Evolutionary conservation across 768 basidiomycete species (phyloP), one percentile per base, ranked within the genome.

Genomic region (Rhizopogon rudus): DNA sequence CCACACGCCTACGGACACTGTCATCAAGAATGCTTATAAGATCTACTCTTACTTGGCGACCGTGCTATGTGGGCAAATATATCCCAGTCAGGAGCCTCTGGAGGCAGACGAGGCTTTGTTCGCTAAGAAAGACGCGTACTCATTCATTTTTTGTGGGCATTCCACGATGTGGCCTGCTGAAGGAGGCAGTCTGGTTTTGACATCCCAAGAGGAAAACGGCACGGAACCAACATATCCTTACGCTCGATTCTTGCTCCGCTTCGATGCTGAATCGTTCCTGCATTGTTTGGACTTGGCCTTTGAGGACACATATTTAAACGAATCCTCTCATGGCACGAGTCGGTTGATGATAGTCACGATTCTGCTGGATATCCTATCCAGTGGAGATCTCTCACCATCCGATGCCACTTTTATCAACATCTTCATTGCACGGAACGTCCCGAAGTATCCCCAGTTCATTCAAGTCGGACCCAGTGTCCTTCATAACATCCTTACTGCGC

Each of bases 281-380:
- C 93, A 99, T 67, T 84, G 90, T 2, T 77, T 99, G 57, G 97
- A 99, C 69, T 84, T 94, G 56, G 93, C 91, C 1, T 96, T 98
- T 61, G 97, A 99, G 68, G 94, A 98, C 61, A 70, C 86, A 1
- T 96, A 88, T 72, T 81, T 98, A 33, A 93, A 95, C 66, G 89
- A 91, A 54, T 81, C 87, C 42, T 75, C 80, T 4, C 78, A 76
- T 48, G 73, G 76, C 28, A 78, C 88, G 51, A 89, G 79, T 60
- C 88, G 96, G 37, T 84, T 94, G 40, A 78, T 88, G 55, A 85
- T 98, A 60, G 76, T 95, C 64, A 87, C 87, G 62, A 86, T 93
- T 53, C 75, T 98, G 37, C 78, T 94, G 54, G 93, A 98, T 64
- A 84, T 95, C 37, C 61, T 87, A 6, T 75, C 82, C 5, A 66